Conservation (phyloP, 1,284 basidiomycete species). For the Paramarasmius palmivorus region DNA sequence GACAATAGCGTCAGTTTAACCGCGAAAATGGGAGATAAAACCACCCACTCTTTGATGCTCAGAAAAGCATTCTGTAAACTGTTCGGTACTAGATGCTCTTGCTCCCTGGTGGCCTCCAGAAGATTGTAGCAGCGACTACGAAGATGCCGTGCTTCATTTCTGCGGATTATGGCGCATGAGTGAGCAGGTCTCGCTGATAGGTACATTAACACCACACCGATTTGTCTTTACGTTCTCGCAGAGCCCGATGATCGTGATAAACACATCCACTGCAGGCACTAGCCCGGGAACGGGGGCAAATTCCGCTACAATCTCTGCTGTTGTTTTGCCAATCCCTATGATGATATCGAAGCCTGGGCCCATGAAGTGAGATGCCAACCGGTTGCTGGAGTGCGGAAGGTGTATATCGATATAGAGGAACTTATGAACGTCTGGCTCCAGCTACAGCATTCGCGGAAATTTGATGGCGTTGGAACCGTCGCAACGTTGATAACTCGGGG, state of each 20-base stretch:
- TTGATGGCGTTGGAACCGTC: no score
- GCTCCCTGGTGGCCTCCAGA: conserved; percentile 33
- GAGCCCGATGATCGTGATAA: conserved; percentile 36
- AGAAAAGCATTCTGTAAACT: conserved; percentile 8
- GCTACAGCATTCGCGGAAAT: no score
- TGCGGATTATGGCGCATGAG: no score
- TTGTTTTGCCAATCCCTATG: conserved; percentile 29
- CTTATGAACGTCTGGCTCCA: no score
- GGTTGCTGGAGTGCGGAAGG: not conserved
- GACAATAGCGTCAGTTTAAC: not conserved
- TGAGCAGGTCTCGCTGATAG: not conserved
- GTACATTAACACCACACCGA: conserved; percentile 29
- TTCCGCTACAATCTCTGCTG: conserved; percentile 43
- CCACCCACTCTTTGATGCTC: conserved; percentile 20
- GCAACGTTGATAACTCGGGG: no score
- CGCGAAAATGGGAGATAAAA: conserved; percentile 9
- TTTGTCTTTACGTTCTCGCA: conserved; percentile 48
- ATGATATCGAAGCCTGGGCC: not conserved
- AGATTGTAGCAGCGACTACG: conserved; percentile 42
- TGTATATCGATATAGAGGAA: no score
- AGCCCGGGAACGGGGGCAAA: conserved; percentile 51
- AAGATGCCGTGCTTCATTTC: conserved; percentile 42
- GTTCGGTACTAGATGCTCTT: conserved; percentile 23
- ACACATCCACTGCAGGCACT: conserved; percentile 37
- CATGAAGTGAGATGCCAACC: not conserved